Percentiles rank a stretch among this genome's conserved stretches.
Evolutionary conservation across 1,139 yeast species (phyloP).

Genomic region (Yamadazyma songkhlaensis): DNA sequence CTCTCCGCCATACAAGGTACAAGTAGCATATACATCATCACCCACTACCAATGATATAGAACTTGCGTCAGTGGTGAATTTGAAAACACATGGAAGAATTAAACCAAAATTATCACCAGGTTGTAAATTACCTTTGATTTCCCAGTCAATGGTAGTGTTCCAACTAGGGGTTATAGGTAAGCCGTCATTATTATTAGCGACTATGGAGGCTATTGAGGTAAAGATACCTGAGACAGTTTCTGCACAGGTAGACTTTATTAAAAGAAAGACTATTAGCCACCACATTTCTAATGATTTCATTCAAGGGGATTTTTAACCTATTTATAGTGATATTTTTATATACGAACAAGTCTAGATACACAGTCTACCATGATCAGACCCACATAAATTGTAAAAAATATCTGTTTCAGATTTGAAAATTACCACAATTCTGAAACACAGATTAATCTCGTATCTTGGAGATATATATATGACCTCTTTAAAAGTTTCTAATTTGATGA

Average conservation of each 20-base stretch:
- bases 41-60: constrained; percentile 18
- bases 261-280: not conserved
- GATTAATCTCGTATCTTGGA: too few species aligned
- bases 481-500: too few species aligned
- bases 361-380: too few species aligned
- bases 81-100: constrained; percentile 29
- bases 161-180: constrained; percentile 21
- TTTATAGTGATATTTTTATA: too few species aligned
- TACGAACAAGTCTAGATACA: too few species aligned
- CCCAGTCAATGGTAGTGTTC: constrained; percentile 25
- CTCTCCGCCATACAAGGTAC: constrained; percentile 24
- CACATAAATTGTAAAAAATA: too few species aligned
- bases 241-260: not conserved
- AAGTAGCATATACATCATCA: constrained; percentile 22
- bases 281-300: too few species aligned
- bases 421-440: too few species aligned
- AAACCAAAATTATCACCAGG: constrained; percentile 34
- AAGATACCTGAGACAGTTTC: constrained; percentile 6
- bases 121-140: constrained; percentile 17
- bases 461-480: too few species aligned
- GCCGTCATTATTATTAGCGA: not conserved
- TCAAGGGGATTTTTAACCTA: too few species aligned
- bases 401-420: too few species aligned
- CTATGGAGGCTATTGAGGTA: constrained; percentile 1
- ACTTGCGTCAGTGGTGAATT: constrained; percentile 20